Evolutionary conservation across 2,329 filamentous ascomycete genomes (phyloP).

Genomic region (Xylariaceae sp.): DNA sequence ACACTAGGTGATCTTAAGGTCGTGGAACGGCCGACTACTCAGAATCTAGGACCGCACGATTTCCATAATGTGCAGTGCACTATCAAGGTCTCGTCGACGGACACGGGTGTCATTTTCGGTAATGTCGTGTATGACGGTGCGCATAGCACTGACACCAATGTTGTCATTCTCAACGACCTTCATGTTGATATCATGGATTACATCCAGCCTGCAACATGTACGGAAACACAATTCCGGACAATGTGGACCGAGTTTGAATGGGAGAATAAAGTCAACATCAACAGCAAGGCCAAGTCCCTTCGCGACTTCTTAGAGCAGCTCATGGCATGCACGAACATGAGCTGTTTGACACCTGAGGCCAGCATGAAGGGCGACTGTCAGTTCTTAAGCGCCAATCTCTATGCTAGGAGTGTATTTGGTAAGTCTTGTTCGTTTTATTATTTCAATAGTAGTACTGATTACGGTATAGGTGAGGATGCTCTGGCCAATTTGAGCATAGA

Average conservation of each 20-base stretch:
- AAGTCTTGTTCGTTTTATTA: constrained; percentile 52
- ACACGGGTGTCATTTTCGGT: constrained; percentile 97
- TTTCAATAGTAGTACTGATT: constrained; percentile 24
- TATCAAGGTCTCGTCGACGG: constrained; percentile 97
- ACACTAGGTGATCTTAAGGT: constrained; percentile 97
- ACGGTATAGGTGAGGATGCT: constrained; percentile 84
- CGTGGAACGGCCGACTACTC: constrained; percentile 92
- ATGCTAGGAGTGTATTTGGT: constrained; percentile 98
- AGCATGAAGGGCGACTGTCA: constrained; percentile 97
- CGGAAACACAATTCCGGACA: constrained; percentile 97
- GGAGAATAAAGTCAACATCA: constrained; percentile 99
- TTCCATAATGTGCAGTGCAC: constrained; percentile 99
- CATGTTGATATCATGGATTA: constrained; percentile 99
- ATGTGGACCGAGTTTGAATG: constrained; percentile 99
- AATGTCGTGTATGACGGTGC: constrained; percentile 98
- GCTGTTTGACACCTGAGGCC: constrained; percentile 92
- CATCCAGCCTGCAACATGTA: constrained; percentile 95
- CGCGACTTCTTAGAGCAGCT: constrained; percentile 91
- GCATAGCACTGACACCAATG: constrained; percentile 89
- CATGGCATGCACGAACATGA: constrained; percentile 99
- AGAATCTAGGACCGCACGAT: constrained; percentile 93
- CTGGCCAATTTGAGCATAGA: constrained; percentile 97
- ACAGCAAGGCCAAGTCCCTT: constrained; percentile 91
- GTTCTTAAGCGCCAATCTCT: constrained; percentile 95
- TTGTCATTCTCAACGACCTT: constrained; percentile 96